phyloP scores from a whole-genome alignment of 768 basidiomycete species.

The Lyophyllum shimeji region DNA sequence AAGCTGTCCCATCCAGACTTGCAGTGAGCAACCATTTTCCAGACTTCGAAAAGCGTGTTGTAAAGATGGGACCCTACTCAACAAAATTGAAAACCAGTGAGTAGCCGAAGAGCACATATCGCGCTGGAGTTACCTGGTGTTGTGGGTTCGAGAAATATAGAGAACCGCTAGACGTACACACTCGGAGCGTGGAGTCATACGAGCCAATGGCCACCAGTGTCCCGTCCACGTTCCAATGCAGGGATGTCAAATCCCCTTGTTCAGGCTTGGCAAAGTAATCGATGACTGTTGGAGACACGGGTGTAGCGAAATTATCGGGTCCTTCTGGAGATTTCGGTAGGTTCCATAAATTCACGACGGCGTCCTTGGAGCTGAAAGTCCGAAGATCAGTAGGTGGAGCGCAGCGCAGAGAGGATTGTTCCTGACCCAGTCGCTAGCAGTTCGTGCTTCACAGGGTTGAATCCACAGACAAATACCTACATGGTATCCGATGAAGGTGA shows the following conservation, averaged over 20 bases:
- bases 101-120: conserved; percentile 9
- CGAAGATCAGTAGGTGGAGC: conserved; percentile 5
- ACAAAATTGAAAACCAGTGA: conserved; percentile 28
- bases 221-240: conserved; percentile 79
- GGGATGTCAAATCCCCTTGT: conserved; percentile 66
- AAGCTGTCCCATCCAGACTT: conserved; percentile 75
- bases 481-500: not conserved
- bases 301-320: conserved; percentile 27
- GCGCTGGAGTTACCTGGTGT: conserved; percentile 55
- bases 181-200: conserved; percentile 69
- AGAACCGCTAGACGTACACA: conserved; percentile 62
- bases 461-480: conserved; percentile 80
- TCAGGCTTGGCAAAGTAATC: conserved; percentile 47
- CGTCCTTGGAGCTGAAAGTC: conserved; percentile 69
- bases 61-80: conserved; percentile 78
- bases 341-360: conserved; percentile 72
- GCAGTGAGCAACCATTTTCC: conserved; percentile 75
- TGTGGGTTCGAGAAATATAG: conserved; percentile 60
- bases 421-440: conserved; percentile 75
- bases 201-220: conserved; percentile 75
- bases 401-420: conserved; percentile 2
- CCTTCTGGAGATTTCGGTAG: conserved; percentile 43
- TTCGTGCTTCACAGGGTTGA: conserved; percentile 63
- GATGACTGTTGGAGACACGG: conserved; percentile 39
- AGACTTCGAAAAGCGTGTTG: conserved; percentile 71